phyloP scores from a whole-genome alignment of 768 basidiomycete genomes.

The Tricholoma flavovirens region DNA sequence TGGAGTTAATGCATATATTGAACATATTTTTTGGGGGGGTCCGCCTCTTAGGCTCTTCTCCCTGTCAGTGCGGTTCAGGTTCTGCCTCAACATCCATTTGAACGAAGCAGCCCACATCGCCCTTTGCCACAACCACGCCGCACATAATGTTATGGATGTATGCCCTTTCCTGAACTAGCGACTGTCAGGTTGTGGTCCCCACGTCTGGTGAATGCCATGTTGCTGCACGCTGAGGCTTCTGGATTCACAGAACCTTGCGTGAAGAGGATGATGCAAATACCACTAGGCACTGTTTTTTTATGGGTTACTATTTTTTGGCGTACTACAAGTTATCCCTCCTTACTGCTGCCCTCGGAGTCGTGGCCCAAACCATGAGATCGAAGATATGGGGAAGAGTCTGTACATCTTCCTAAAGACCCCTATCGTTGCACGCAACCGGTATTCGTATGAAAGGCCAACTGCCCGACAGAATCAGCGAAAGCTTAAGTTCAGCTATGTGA shows the following conservation, averaged over 20 bases:
- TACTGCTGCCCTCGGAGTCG: neutral
- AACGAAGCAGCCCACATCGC: slow-evolving; percentile 9
- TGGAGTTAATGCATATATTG: neutral
- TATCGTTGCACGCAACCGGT: slow-evolving; percentile 21
- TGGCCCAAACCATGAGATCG: neutral
- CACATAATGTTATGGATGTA: slow-evolving; percentile 1
- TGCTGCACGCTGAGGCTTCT: slow-evolving; percentile 11
- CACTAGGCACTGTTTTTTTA: neutral
- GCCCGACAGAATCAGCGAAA: neutral
- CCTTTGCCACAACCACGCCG: slow-evolving; percentile 22
- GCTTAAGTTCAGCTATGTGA: neutral
- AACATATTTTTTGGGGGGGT: neutral
- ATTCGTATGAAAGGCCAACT: slow-evolving; percentile 11
- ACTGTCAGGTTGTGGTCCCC: neutral
- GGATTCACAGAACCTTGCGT: neutral
- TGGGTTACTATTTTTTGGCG: slow-evolving; percentile 3
- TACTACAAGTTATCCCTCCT: slow-evolving; percentile 2
- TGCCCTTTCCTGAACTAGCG: neutral
- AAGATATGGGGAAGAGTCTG: slow-evolving; percentile 10
- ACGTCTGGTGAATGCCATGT: slow-evolving; percentile 7
- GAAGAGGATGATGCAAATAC: neutral
- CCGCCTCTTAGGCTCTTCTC: neutral
- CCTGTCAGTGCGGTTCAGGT: neutral
- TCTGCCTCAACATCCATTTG: neutral
- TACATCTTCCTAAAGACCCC: slow-evolving; percentile 15